phyloP scores from a whole-genome alignment of 1,284 basidiomycete genomes.

The Psilocybe mexicana region DNA sequence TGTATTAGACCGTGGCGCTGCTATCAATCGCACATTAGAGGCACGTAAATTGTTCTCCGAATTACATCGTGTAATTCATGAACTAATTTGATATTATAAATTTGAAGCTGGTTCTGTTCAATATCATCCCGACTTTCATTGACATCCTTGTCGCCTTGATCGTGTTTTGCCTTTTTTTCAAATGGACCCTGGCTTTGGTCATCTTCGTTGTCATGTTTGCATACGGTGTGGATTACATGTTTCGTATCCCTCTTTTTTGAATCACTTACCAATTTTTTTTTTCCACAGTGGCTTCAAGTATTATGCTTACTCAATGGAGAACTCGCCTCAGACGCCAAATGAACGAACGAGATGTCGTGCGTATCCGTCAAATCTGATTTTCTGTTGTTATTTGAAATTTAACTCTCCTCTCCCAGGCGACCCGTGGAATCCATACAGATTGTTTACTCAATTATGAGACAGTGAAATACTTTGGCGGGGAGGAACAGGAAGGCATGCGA shows the following conservation, averaged over 20 bases:
- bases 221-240: constrained; percentile 54
- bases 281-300: constrained; percentile 57
- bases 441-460: constrained; percentile 82
- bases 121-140: constrained; percentile 76
- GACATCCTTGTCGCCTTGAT: constrained; percentile 74
- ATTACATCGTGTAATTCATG: neutral
- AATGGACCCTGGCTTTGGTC: constrained; percentile 68
- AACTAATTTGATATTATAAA: neutral
- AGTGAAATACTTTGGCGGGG: constrained; percentile 84
- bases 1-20: constrained; percentile 86
- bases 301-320: constrained; percentile 70
- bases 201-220: constrained; percentile 77
- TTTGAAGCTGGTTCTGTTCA: constrained; percentile 69
- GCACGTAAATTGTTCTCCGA: constrained; percentile 39
- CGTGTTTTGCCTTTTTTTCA: constrained; percentile 64
- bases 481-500: constrained; percentile 75
- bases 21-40: constrained; percentile 82
- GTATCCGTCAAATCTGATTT: constrained; percentile 22
- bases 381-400: neutral
- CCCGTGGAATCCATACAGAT: constrained; percentile 79
- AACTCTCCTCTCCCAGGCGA: constrained; percentile 41
- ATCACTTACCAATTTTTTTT: constrained; percentile 10
- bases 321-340: constrained; percentile 71
- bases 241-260: neutral
- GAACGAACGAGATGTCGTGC: constrained; percentile 74